phyloP scores from a whole-genome alignment of 1,139 yeast species.

The Yamadazyma atmosphaerica region DNA sequence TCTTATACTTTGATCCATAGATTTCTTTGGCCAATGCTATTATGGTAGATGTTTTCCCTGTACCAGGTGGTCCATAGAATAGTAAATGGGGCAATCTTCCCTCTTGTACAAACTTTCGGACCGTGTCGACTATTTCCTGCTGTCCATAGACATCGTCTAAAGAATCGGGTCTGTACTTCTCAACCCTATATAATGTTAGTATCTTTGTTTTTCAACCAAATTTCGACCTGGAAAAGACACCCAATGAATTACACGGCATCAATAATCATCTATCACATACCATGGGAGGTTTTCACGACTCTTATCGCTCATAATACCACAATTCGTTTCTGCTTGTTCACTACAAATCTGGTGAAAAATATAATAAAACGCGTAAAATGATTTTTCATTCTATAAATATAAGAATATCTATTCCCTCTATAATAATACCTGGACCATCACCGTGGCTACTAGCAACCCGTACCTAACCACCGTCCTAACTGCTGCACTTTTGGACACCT shows the following conservation, averaged over 20 bases:
- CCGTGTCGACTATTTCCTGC: constrained; percentile 76
- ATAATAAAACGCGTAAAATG: constrained; percentile 1
- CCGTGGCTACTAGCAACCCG: constrained; percentile 7
- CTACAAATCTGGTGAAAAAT: no score
- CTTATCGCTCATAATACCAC: background rate
- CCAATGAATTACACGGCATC: no score
- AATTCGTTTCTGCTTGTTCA: no score
- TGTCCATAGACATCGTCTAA: constrained; percentile 92
- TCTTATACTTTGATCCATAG: constrained; percentile 81
- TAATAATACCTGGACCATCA: no score
- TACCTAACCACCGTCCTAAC: constrained; percentile 2
- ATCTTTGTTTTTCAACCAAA: no score
- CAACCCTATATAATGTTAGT: constrained; percentile 63
- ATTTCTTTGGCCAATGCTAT: constrained; percentile 87
- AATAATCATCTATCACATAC: background rate
- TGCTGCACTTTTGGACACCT: constrained; percentile 7
- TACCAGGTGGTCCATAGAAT: constrained; percentile 98
- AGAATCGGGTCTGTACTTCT: constrained; percentile 86
- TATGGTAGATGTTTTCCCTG: constrained; percentile 95
- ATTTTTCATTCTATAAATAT: no score
- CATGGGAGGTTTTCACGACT: background rate
- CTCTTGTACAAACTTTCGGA: constrained; percentile 78
- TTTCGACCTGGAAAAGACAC: no score
- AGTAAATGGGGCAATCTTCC: constrained; percentile 86
- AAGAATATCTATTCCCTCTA: no score